A percentile compares a stretch with the other conserved stretches of the same genome.
Conservation (phyloP, 2,329 filamentous ascomycete species). For the Trichophaea hybrida region DNA sequence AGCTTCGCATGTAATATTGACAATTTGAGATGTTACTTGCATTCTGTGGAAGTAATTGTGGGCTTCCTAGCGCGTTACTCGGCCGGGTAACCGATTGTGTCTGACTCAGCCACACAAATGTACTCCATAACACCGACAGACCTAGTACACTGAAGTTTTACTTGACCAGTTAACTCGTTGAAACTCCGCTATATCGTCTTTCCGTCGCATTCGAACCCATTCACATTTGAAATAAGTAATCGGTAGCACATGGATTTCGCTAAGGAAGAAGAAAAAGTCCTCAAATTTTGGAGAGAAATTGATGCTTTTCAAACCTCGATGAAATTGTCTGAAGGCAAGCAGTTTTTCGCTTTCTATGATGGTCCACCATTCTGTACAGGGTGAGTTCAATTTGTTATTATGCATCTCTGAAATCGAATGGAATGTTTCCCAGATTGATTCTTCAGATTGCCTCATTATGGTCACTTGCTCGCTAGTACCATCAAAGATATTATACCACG, state of each 20-base stretch:
- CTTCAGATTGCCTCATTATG: constrained; percentile 44
- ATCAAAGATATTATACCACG: constrained; percentile 95
- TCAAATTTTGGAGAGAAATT: constrained; percentile 80
- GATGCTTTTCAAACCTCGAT: constrained; percentile 56
- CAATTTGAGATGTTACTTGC: too few species aligned
- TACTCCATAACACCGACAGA: too few species aligned
- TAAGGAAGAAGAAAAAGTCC: constrained; percentile 72
- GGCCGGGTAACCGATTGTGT: too few species aligned
- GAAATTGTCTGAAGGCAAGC: constrained; percentile 67
- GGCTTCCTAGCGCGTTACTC: too few species aligned
- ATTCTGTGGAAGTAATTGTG: too few species aligned
- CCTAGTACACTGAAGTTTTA: too few species aligned
- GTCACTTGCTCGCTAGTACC: constrained; percentile 72
- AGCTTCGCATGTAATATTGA: too few species aligned
- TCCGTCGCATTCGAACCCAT: too few species aligned
- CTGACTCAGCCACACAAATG: too few species aligned
- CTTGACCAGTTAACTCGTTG: too few species aligned
- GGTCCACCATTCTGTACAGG: constrained; percentile 36
- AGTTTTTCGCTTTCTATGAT: constrained; percentile 91
- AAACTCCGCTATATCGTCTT: too few species aligned
- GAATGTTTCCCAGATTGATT: constrained; percentile 2
- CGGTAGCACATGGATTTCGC: constrained; percentile 59
- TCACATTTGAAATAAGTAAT: not conserved
- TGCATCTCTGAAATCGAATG: not conserved
- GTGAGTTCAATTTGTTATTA: constrained; percentile 5